Evolutionary conservation across 768 basidiomycete genomes (phyloP), one percentile per base, ranked within the genome.

Genomic region (Leucocoprinus leucothites): DNA sequence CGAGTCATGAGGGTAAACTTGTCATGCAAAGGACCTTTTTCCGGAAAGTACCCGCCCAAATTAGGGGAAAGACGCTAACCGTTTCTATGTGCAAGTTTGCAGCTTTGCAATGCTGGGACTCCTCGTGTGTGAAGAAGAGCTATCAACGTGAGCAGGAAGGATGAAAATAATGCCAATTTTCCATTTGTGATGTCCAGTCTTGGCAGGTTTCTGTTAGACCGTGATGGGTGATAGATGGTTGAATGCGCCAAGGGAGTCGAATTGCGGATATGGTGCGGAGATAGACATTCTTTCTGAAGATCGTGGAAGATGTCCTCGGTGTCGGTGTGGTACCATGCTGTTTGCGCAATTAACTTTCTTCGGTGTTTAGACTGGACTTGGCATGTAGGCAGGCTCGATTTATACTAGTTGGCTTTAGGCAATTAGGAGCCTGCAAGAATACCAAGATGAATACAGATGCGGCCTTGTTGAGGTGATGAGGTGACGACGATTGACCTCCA

Each of bases 211-310:
- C 46, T 38, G 21, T 40, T 48, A 26, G 22, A 25, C 16, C 46
- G 36, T 16, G n/a, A 16, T 38, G 18, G n/a, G 25, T 41, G 22
- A n/a, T 31, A 11, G 14, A 41, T 21, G 14, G 25, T 25, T 14
- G n/a, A 31, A 55, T 13, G 14, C 19, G 46, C 53, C 51, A 43
- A 51, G 36, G 42, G 49, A 46, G 53, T 47, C 51, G 48, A 57
- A 58, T 21, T 46, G 61, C 64, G 67, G 65, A 59, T 44, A 58
- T 66, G 67, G 51, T 57, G 65, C 65, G 67, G 67, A 60, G 53
- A 62, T 69, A 67, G 62, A 64, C 60, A 57, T 40, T 22, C 43
- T 41, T n/a, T 47, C 47, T 46, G 50, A 57, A 48, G 44, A 54
- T 54, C 34, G 25, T 41, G 35, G 31, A 55, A 41, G 25, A 28